Conservation (phyloP, 2,329 filamentous ascomycete genomes). For the Grosmannia clavigera region DNA sequence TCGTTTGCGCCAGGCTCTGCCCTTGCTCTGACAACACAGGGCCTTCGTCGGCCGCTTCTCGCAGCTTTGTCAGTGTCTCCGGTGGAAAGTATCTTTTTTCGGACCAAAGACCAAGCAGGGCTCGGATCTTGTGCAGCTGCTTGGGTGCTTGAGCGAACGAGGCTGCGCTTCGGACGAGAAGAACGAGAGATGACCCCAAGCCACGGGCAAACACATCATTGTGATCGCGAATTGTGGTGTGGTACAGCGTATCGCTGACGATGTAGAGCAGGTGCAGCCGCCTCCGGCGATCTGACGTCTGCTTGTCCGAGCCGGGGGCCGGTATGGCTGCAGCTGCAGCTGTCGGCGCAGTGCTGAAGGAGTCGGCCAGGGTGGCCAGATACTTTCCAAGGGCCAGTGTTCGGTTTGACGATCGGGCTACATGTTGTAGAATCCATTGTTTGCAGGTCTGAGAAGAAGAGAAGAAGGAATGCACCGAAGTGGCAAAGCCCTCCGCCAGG, state of each 20-base stretch:
- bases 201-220: slow-evolving; percentile 39
- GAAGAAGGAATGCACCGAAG: slow-evolving; percentile 13
- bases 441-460: slow-evolving; percentile 60
- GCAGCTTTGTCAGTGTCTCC: slow-evolving; percentile 44
- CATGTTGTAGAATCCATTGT: slow-evolving; percentile 66
- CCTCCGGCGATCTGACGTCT: slow-evolving; percentile 43
- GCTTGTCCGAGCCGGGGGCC: slow-evolving; percentile 14
- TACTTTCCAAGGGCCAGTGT: slow-evolving; percentile 62
- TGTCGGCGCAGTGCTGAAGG: slow-evolving; percentile 27
- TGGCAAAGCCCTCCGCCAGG: slow-evolving; percentile 3
- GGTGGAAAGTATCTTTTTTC: slow-evolving; percentile 46
- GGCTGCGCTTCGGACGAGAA: slow-evolving; percentile 48
- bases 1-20: slow-evolving; percentile 13
- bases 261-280: slow-evolving; percentile 68
- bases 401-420: slow-evolving; percentile 55
- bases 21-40: slow-evolving; percentile 14
- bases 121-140: slow-evolving; percentile 50
- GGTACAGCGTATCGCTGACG: slow-evolving; percentile 65
- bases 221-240: slow-evolving; percentile 41
- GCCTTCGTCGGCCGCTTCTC: slow-evolving; percentile 36
- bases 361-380: slow-evolving; percentile 54
- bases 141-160: slow-evolving; percentile 49
- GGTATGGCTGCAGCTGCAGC: slow-evolving; percentile 7
- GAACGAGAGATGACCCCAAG: slow-evolving; percentile 46
- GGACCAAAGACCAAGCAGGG: slow-evolving; percentile 60